phyloP scores from a whole-genome alignment of 352 stramenopile genomes.

The Pythium sukuiense region DNA sequence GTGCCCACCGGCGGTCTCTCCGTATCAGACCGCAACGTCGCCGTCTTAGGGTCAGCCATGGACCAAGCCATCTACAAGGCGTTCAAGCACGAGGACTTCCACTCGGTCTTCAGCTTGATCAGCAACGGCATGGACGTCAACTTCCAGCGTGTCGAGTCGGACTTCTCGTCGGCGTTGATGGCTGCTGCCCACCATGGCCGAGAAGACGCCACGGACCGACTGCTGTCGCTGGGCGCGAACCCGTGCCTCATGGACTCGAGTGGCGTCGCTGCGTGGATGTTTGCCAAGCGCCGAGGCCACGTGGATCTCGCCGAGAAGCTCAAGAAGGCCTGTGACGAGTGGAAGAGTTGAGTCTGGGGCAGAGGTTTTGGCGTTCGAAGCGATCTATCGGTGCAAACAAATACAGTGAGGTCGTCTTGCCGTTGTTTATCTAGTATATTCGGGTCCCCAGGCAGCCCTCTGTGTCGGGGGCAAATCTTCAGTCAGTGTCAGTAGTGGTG shows the following conservation, averaged over 20 bases:
- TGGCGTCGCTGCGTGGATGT: constrained; percentile 62
- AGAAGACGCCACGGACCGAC: constrained; percentile 64
- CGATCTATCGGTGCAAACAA: not conserved
- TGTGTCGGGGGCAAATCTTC: constrained; percentile 6
- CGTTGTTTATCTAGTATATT: constrained; percentile 8
- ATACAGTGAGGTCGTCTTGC: not conserved
- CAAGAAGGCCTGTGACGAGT: constrained; percentile 68
- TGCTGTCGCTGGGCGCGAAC: constrained; percentile 67
- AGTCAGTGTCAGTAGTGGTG: not conserved
- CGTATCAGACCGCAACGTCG: constrained; percentile 68
- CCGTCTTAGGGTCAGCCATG: constrained; percentile 82
- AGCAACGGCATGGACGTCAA: constrained; percentile 86
- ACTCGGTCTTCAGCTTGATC: constrained; percentile 79
- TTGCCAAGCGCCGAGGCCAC: constrained; percentile 70
- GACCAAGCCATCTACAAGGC: constrained; percentile 81
- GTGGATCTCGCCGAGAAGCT: constrained; percentile 65
- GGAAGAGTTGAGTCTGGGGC: constrained; percentile 29
- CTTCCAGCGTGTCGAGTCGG: constrained; percentile 80
- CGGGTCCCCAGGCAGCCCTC: not conserved
- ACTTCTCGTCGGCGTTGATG: constrained; percentile 75
- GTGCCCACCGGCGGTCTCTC: constrained; percentile 38
- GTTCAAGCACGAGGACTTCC: constrained; percentile 76
- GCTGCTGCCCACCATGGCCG: constrained; percentile 77
- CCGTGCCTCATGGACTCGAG: constrained; percentile 54
- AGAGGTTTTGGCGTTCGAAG: not conserved